phyloP scores from a whole-genome alignment of 768 basidiomycete genomes.

The Fomitopsis serialis region DNA sequence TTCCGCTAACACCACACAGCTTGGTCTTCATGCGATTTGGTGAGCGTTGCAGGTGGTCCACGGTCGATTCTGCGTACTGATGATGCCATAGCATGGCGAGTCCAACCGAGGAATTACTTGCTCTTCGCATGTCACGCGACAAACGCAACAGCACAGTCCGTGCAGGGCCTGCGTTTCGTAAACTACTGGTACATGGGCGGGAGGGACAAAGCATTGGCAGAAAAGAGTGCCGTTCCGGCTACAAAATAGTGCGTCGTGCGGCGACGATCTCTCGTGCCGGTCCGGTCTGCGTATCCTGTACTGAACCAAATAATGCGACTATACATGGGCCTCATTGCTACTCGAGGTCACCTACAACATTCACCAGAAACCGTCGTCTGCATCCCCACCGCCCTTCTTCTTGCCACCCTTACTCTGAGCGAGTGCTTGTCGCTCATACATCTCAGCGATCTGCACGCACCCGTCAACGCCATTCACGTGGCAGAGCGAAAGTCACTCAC shows the following conservation, averaged over 20 bases:
- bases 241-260: conserved; percentile 9
- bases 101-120: conserved; percentile 94
- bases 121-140: conserved; percentile 92
- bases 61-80: conserved; percentile 3
- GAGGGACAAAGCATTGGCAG: conserved; percentile 54
- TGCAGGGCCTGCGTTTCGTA: conserved; percentile 81
- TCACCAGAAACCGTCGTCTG: conserved; percentile 78
- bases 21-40: conserved; percentile 95
- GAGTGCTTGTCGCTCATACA: conserved; percentile 86
- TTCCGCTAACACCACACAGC: conserved; percentile 22
- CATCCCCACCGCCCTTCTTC: conserved; percentile 63
- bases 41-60: conserved; percentile 25
- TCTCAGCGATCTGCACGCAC: conserved; percentile 72
- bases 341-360: neutral
- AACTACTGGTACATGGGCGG: conserved; percentile 93
- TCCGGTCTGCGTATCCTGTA: neutral
- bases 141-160: conserved; percentile 79
- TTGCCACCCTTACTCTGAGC: conserved; percentile 69
- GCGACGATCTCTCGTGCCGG: neutral
- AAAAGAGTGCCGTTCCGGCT: conserved; percentile 23
- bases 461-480: neutral
- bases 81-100: conserved; percentile 74
- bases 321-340: too few relatives aligned
- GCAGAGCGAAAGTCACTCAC: conserved; percentile 33
- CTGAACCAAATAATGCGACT: neutral